Base-by-base conservation (phyloP, 1,284 basidiomycete species). In the Sphagnurus paluster region DNA sequence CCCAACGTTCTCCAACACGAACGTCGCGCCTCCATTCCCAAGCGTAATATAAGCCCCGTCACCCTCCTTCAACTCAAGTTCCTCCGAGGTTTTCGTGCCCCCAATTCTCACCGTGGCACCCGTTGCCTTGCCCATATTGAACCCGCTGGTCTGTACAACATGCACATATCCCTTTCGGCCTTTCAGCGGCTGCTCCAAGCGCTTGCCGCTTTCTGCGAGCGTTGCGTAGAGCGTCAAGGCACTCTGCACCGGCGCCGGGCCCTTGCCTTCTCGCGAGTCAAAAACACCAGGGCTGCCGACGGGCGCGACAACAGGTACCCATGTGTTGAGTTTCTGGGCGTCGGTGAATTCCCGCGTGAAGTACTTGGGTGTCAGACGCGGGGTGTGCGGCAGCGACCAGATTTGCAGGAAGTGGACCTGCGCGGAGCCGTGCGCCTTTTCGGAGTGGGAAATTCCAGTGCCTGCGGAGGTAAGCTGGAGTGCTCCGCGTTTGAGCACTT, bases 391-490 rank as follows among this genome's bases (percentile, higher is more conserved):
- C 0, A 80, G 36, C 3, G 84, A 80, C 93, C 93, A 96, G 55
- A 96, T 94, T 63, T 93, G 88, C 9, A 93, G 75, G 71, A 95
- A 93, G 65, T 96, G 87, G 1, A 85, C 84, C 44, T 79, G 73
- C 37, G 74, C 66, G 5, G 61, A 44, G 20, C 84, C 83, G 56
- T 86, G 65, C 2, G 77, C 70, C 54, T 87, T 79, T 61, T 91
- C 88, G 51, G 92, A 93, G 68, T 93, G 91, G 0, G 82, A 76
- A 55, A 94, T 93, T 2, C 91, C 91, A 0, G 86, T 90, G 7
- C 94, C 93, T 0, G 93, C 85, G 2, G 86, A 89, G 0, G 93
- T 97, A 71, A 96, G 84, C 67, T 98, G 94, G 30, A 98, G 61
- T 57, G 93, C 89, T 1, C 94, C 95, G 11, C 91, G 82, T 60